Evolutionary conservation across 805 yeast genomes (phyloP).

Genomic region (Candida boleticola): DNA sequence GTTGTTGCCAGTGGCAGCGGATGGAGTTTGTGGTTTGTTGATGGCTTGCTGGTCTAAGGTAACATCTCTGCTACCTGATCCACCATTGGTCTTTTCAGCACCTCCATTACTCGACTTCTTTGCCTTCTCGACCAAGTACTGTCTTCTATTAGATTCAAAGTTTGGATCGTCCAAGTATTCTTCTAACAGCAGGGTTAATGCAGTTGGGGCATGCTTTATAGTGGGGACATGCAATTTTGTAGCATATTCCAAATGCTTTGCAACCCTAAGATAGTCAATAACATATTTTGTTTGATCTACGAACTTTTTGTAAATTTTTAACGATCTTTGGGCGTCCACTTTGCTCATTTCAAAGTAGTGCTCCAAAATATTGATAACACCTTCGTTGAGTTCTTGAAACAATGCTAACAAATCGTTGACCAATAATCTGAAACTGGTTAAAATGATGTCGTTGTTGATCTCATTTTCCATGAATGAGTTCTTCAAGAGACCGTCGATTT

Average conservation of each 20-base stretch:
- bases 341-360: constrained; percentile 92
- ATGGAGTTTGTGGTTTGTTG: no score
- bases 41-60: no score
- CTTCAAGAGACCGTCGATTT: constrained; percentile 69
- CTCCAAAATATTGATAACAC: constrained; percentile 89
- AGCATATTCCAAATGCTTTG: constrained; percentile 81
- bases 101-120: neutral
- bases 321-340: constrained; percentile 81
- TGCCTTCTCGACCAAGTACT: constrained; percentile 68
- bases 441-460: constrained; percentile 75
- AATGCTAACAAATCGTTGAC: constrained; percentile 86
- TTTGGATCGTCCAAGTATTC: constrained; percentile 86
- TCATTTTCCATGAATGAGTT: constrained; percentile 79
- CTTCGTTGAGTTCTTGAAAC: constrained; percentile 91
- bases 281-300: constrained; percentile 85
- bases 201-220: constrained; percentile 95
- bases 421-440: constrained; percentile 81
- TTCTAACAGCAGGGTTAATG: constrained; percentile 79
- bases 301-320: constrained; percentile 79
- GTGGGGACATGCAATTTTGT: constrained; percentile 93
- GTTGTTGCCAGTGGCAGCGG: no score
- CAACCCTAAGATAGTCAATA: constrained; percentile 81
- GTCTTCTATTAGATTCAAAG: constrained; percentile 76
- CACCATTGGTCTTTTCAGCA: neutral
- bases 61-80: no score